Evolutionary conservation across 768 basidiomycete species (phyloP).

Genomic region (Pisolithus marmoratus): DNA sequence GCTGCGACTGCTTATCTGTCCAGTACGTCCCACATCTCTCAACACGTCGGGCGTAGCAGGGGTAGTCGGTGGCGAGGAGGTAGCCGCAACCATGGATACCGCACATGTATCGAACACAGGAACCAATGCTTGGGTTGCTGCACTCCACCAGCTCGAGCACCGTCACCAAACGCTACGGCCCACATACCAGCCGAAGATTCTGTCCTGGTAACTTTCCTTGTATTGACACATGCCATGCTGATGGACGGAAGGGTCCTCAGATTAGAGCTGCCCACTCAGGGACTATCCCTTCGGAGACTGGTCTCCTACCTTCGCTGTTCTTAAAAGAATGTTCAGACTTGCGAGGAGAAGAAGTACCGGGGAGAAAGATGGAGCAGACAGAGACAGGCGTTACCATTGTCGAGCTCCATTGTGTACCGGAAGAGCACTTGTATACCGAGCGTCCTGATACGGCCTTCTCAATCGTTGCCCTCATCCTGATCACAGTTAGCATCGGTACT

Average conservation of each 20-base stretch:
- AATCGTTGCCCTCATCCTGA: constrained; percentile 26
- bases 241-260: too few relatives aligned
- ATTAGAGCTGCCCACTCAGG: constrained; percentile 21
- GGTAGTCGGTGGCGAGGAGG: too few relatives aligned
- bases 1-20: neutral
- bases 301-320: constrained; percentile 27
- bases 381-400: constrained; percentile 27
- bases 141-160: constrained; percentile 31
- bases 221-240: too few relatives aligned
- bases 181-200: too few relatives aligned
- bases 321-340: constrained; percentile 15
- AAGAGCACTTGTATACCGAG: constrained; percentile 10
- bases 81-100: constrained; percentile 29
- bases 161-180: too few relatives aligned
- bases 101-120: constrained; percentile 31
- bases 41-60: neutral
- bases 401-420: constrained; percentile 19
- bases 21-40: neutral
- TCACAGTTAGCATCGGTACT: constrained; percentile 23
- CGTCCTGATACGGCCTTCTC: constrained; percentile 17
- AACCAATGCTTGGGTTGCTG: constrained; percentile 35
- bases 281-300: constrained; percentile 25
- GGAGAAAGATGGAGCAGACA: constrained; percentile 18
- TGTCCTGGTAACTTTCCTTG: too few relatives aligned
- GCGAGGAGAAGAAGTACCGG: constrained; percentile 12